A percentile compares a stretch with the other conserved stretches of the same genome.
Conservation (phyloP, 352 stramenopile species). For the Thraustochytrium sp. region DNA sequence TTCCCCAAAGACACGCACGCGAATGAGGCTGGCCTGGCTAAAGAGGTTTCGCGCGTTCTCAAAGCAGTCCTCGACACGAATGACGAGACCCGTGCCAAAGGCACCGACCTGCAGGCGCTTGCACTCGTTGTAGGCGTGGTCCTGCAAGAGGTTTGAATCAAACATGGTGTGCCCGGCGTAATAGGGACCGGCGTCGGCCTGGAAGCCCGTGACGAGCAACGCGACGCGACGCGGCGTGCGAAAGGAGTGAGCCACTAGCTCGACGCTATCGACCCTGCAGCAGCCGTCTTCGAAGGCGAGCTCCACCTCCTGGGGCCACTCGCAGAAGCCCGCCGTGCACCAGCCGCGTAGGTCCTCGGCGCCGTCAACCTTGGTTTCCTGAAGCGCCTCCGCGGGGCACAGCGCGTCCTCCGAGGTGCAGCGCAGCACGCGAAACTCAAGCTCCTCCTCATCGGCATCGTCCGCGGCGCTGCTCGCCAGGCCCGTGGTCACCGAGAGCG, state of each 20-base stretch:
- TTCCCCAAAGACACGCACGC: neutral
- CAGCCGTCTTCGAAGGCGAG: neutral
- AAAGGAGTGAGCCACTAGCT: constrained; percentile 3
- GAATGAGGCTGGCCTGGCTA: neutral
- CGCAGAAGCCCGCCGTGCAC: constrained; percentile 10
- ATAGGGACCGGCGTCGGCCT: neutral
- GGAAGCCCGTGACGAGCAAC: neutral
- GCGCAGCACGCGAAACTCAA: too few species aligned
- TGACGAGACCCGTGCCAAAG: constrained; percentile 3
- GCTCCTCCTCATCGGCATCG: too few species aligned
- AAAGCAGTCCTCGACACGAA: neutral
- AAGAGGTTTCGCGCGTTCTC: constrained; percentile 10
- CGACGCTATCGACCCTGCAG: neutral
- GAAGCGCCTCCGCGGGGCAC: constrained; percentile 9
- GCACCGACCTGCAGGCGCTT: neutral
- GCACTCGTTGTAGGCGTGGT: neutral
- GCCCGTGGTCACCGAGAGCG: too few species aligned
- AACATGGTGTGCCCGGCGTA: neutral
- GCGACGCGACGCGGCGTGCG: constrained; percentile 1
- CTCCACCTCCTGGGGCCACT: constrained; percentile 1
- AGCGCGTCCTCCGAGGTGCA: constrained; percentile 2
- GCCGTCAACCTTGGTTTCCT: neutral
- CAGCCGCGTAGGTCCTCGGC: constrained; percentile 4
- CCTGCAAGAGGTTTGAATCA: constrained; percentile 26
- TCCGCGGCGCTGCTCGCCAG: too few species aligned